Conservation (phyloP, 225 moss, liverwort and hornwort genomes). For the Bryoerythrophyllum caledonicum region DNA sequence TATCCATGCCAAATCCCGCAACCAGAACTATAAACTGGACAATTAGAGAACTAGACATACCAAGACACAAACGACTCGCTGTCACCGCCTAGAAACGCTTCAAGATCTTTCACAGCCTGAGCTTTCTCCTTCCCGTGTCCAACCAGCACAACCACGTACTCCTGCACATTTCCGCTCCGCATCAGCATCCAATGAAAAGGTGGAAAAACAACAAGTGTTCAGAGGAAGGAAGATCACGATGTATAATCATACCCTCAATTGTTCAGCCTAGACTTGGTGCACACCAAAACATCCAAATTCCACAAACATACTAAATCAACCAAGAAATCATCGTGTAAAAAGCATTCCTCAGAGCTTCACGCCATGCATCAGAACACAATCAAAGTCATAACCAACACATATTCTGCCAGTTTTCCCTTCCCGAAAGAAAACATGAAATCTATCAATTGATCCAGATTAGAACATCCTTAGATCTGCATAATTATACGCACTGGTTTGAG, state of each 20-base stretch:
- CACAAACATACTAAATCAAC: not conserved
- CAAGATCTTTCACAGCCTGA: constrained; percentile 76
- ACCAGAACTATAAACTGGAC: constrained; percentile 1
- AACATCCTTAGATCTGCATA: constrained; percentile 7
- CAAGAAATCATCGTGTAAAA: not conserved
- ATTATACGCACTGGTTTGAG: not conserved
- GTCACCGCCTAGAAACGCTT: constrained; percentile 84
- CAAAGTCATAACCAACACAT: not conserved
- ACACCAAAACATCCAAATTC: constrained; percentile 12
- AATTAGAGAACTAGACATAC: constrained; percentile 34
- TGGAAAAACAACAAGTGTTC: not conserved
- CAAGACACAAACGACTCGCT: constrained; percentile 76
- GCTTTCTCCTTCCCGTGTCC: constrained; percentile 77
- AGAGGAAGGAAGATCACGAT: not conserved
- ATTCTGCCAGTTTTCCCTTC: not conserved
- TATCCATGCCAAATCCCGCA: not conserved
- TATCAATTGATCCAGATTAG: not conserved
- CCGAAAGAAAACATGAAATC: not conserved
- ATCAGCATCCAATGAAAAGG: not conserved
- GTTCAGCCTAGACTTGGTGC: not conserved
- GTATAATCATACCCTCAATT: not conserved
- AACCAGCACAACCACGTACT: constrained; percentile 82
- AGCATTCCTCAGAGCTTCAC: not conserved
- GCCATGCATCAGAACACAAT: not conserved
- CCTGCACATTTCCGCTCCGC: constrained; percentile 40